Evolutionary conservation across 192 early-diverging fungal species (phyloP), one percentile per base, ranked within the genome.

Genomic region (Linnemannia elongata): DNA sequence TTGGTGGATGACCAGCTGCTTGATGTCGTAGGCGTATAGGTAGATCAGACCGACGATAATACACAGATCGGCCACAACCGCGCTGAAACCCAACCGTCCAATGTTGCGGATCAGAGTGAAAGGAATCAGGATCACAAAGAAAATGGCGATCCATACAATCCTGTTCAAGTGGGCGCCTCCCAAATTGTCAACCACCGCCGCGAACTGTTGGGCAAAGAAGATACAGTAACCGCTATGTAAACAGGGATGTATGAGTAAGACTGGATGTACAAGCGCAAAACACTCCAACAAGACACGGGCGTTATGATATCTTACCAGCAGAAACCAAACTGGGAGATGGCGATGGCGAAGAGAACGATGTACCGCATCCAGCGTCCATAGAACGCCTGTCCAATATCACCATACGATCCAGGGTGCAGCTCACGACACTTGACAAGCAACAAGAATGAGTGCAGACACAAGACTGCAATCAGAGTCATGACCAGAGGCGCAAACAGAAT

Each of bases 201-300:
- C 92, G 69, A 97, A 90, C 82, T 97, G 97, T 76, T 96, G 93
- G 2, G 96, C 94, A 24, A 98, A 94, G 82, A 98, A 98, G 42
- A 97, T 97, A 47, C 94, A 95, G 72, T 96, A 90, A 45, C 88
- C 91, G 39, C 89, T 89, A 79, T 8, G 24, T 22, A 38, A 45
- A 66, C 24, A 36, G 30, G 33, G 33, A 10, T n/a, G 9, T 24
- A 41, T 27, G 8, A 6, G 24, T 66, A 33, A 36, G 63, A 52
- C 44, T 45, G 44, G 13, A 13, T 9, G 12, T 45, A 15, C 3
- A 22, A 71, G 77, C 12, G 6, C 27, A 52, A 30, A 55, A 17
- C 38, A 39, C 6, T 39, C 38, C 3, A 39, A 39, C 38, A 39
- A 39, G 38, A 39, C 38, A 39, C 38, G 6, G 38, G 38, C 6